Evolutionary conservation across 225 moss, liverwort and hornwort genomes (phyloP).

Genomic region (Physcomitrellopsis africana): DNA sequence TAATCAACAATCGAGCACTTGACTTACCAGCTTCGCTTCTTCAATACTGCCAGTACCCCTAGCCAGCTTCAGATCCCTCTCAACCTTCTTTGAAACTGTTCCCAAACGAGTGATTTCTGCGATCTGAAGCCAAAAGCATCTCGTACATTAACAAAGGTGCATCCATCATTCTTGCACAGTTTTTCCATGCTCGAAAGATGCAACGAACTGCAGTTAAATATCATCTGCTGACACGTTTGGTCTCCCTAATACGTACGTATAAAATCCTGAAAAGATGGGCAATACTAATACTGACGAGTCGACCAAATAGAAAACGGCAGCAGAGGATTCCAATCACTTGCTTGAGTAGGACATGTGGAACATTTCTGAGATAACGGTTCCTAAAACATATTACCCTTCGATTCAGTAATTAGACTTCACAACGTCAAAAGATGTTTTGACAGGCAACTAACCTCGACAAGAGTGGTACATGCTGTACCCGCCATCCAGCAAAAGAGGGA

Average conservation of each 20-base stretch:
- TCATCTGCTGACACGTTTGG: not conserved
- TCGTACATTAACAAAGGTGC: not conserved
- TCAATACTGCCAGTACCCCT: constrained; percentile 67
- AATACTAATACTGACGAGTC: not conserved
- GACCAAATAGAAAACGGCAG: not conserved
- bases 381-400: too few species aligned
- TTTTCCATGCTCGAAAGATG: not conserved
- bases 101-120: constrained; percentile 73
- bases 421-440: too few species aligned
- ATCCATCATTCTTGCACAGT: constrained; percentile 15
- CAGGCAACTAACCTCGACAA: too few species aligned
- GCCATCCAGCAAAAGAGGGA: too few species aligned
- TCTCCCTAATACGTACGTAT: not conserved
- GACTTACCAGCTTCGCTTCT: constrained; percentile 69
- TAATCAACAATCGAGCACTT: not conserved
- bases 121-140: constrained; percentile 40
- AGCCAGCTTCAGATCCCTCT: constrained; percentile 69
- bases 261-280: not conserved
- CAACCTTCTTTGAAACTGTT: constrained; percentile 62
- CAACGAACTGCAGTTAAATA: not conserved
- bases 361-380: too few species aligned
- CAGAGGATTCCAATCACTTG: too few species aligned
- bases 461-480: too few species aligned
- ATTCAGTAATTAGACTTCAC: too few species aligned
- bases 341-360: too few species aligned